A percentile compares a stretch with the other conserved stretches of the same genome.
Evolutionary conservation across 1,284 basidiomycete species (phyloP).

Genomic region (Ceratobasidium theobromae): DNA sequence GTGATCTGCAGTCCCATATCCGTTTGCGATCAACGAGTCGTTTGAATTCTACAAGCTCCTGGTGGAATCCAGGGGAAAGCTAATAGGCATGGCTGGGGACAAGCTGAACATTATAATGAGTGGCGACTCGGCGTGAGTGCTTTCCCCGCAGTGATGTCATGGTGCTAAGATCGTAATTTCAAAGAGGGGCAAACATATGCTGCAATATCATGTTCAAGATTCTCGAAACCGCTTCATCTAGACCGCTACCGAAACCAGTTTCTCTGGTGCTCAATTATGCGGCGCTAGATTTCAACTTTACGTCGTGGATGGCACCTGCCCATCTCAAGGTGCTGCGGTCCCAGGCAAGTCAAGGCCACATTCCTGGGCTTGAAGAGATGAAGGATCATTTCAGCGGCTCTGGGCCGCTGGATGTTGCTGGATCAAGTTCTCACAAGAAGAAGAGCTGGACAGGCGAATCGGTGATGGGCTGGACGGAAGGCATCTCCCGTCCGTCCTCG

Average conservation of each 20-base stretch:
- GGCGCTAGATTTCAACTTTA: slow-evolving; percentile 94
- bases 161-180: neutral
- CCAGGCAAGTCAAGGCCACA: slow-evolving; percentile 70
- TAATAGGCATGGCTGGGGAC: slow-evolving; percentile 83
- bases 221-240: slow-evolving; percentile 62
- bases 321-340: slow-evolving; percentile 78
- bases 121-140: slow-evolving; percentile 88
- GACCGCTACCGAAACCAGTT: slow-evolving; percentile 55
- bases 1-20: slow-evolving; percentile 75
- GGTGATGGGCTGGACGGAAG: slow-evolving; percentile 25
- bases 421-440: slow-evolving; percentile 43
- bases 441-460: slow-evolving; percentile 44
- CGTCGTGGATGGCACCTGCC: slow-evolving; percentile 93
- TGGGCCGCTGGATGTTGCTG: slow-evolving; percentile 81
- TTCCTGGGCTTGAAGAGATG: slow-evolving; percentile 56
- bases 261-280: slow-evolving; percentile 82
- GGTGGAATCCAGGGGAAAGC: slow-evolving; percentile 74
- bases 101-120: slow-evolving; percentile 74
- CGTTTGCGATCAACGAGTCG: slow-evolving; percentile 92
- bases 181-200: slow-evolving; percentile 85
- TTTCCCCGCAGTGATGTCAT: slow-evolving; percentile 23
- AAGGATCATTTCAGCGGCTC: slow-evolving; percentile 88
- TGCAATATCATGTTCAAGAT: slow-evolving; percentile 82
- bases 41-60: slow-evolving; percentile 87
- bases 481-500: neutral